These are phyloP conservation scores for sunflower (Helianthus annuus) DNA, from an alignment of 129 eudicot genomes.

Conservation along the genomic window DNA sequence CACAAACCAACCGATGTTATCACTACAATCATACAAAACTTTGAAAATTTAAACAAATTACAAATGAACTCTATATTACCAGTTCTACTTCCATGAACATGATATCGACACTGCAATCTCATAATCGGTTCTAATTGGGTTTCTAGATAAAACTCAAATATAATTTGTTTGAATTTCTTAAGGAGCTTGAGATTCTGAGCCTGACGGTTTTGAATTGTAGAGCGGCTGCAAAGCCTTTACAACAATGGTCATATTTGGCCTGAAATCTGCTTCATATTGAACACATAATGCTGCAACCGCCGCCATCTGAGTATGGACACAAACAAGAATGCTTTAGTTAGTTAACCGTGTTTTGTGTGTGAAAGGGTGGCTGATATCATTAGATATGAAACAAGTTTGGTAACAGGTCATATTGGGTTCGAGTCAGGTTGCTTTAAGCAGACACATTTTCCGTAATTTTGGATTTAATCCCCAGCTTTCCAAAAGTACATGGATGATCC, in stretches of 20 bases:
- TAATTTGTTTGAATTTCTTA: slow-evolving; percentile 17
- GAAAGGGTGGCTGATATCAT: not conserved
- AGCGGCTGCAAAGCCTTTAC: slow-evolving; percentile 99
- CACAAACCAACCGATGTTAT: slow-evolving; percentile 7
- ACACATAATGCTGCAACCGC: slow-evolving; percentile 98
- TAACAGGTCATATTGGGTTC: not conserved
- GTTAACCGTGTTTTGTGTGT: not conserved
- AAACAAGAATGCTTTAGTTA: slow-evolving; percentile 9
- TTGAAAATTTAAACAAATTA: slow-evolving; percentile 8
- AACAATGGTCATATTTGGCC: slow-evolving; percentile 97
- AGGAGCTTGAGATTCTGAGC: slow-evolving; percentile 52
- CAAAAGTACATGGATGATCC: too few relatives aligned
- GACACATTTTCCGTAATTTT: not conserved
- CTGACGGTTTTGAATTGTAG: slow-evolving; percentile 75
- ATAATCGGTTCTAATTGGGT: not conserved
- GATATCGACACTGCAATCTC: slow-evolving; percentile 21
- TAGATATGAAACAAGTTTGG: not conserved
- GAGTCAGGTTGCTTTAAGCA: not conserved
- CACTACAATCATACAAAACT: slow-evolving; percentile 29
- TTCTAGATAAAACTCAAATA: slow-evolving; percentile 27
- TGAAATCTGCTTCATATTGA: slow-evolving; percentile 92
- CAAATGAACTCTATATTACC: slow-evolving; percentile 13
- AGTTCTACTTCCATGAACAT: slow-evolving; percentile 22
- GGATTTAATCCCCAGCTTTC: too few relatives aligned
- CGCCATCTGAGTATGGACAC: slow-evolving; percentile 63